These are phyloP conservation scores for Cladosporium phlei DNA, from an alignment of 2,329 filamentous ascomycete species.

Conservation along the genomic window DNA sequence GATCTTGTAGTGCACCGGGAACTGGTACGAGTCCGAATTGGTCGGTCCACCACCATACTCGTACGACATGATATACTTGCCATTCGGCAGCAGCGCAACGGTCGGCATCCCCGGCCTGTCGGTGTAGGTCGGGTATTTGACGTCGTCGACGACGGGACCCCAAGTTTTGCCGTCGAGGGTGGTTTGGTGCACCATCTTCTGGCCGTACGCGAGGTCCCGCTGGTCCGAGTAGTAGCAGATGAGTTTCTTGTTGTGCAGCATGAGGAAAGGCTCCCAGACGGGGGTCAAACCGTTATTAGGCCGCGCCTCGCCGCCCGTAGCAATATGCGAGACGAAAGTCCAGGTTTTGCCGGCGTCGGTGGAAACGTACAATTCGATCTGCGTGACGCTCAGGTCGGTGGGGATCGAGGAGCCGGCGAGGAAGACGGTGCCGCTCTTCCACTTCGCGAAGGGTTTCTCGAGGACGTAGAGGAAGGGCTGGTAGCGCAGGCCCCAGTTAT, in stretches of 20 bases:
- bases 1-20: constrained; percentile 46
- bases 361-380: constrained; percentile 64
- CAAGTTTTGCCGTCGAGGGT: constrained; percentile 58
- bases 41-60: constrained; percentile 54
- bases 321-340: constrained; percentile 64
- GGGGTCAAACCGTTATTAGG: constrained; percentile 63
- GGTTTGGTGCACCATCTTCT: constrained; percentile 65
- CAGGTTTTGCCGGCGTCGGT: constrained; percentile 52
- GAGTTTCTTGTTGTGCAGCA: constrained; percentile 56
- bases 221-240: constrained; percentile 70
- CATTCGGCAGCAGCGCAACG: constrained; percentile 35
- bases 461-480: constrained; percentile 64
- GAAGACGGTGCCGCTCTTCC: constrained; percentile 57
- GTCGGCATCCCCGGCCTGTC: constrained; percentile 66
- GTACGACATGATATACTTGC: constrained; percentile 59
- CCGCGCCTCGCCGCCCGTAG: constrained; percentile 58
- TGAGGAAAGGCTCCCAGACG: constrained; percentile 66
- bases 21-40: constrained; percentile 33
- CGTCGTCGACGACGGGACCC: constrained; percentile 57
- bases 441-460: constrained; percentile 51
- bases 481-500: constrained; percentile 60
- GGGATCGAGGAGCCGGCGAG: constrained; percentile 55
- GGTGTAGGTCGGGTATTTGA: constrained; percentile 57
- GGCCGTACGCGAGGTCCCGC: constrained; percentile 59
- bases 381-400: constrained; percentile 53